phyloP scores from a whole-genome alignment of 257 asterid genomes.

The Solanum bukasovii region DNA sequence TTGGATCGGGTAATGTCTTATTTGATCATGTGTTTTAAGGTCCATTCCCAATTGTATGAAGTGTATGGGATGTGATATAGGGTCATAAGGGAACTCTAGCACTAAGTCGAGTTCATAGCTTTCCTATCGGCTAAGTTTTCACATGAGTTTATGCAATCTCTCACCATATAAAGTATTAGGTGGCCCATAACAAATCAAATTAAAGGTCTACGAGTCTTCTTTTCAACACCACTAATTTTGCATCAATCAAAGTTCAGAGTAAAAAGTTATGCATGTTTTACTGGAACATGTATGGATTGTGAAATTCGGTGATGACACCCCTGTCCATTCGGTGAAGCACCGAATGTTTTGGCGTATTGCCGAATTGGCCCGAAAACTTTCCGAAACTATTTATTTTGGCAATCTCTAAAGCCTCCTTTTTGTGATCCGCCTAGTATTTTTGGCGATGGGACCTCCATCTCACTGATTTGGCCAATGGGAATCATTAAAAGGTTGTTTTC shows the following conservation, averaged over 20 bases:
- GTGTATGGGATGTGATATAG: not conserved
- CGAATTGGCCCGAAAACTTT: too few relatives aligned
- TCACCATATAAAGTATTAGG: not conserved
- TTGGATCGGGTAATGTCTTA: not conserved
- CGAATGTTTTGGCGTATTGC: too few relatives aligned
- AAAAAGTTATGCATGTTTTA: too few relatives aligned
- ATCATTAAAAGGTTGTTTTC: too few relatives aligned
- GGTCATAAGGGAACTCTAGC: not conserved
- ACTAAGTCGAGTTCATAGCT: not conserved
- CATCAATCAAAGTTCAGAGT: not conserved
- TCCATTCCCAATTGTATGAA: not conserved
- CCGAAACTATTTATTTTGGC: too few relatives aligned
- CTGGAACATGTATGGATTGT: too few relatives aligned
- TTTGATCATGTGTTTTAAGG: not conserved
- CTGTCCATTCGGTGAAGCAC: too few relatives aligned
- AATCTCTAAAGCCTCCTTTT: too few relatives aligned
- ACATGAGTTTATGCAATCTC: not conserved
- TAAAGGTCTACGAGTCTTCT: not conserved
- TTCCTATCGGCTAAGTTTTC: not conserved
- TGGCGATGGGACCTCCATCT: too few relatives aligned
- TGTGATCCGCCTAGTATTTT: too few relatives aligned
- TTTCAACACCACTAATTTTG: not conserved
- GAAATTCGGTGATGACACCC: too few relatives aligned
- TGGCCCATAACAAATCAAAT: not conserved
- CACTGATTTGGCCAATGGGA: too few relatives aligned